Base-by-base conservation (phyloP, 257 asterid genomes). In the Plantago ovata region DNA sequence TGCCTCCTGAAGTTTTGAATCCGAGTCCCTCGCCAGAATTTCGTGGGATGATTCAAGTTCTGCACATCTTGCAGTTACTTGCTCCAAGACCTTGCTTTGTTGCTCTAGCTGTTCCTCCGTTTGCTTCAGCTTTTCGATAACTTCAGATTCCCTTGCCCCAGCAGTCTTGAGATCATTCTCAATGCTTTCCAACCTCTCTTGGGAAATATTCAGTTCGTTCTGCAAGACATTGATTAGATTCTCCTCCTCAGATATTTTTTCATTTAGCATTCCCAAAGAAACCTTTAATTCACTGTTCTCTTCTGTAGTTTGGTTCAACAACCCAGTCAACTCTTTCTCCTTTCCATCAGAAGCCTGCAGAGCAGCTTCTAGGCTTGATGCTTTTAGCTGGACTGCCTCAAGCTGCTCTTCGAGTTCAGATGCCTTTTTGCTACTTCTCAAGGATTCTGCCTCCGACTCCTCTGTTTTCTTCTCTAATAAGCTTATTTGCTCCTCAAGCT, bases 401-500 rank as follows among this genome's bases (percentile, higher is more conserved):
- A 88, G 71, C 69, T 84, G 91, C 5, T 76, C 75, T 68, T 82
- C 87, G 18, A 88, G 81, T 64, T 88, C 95, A 68, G 89, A 73
- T 23, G 58, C 78, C 65, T 64, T 85, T 38, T 80, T 71, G 61
- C 66, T 44, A 51, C 71, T 73, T 66, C 74, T 64, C 67, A 38
- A 66, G 9, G 80, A 67, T 56, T 92, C 90, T 52, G 60, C 81
- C 55, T 80, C 93, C 38, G 71, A 76, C 46, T 58, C 68, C 74
- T 45, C 75, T 23, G 67, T 65, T 66, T 84, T 85, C 62, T 74
- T 79, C 50, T 84, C 96, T 38, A 84, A 70, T 60, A 53, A 58
- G 67, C 63, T 73, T 56, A 82, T 65, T 63, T 84, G 90, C 73
- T 84, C 96, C 74, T 92, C 96, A 49, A 84, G 92, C 81, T 87